Conservation (phyloP, 371 early-diverging fungal genomes). For the Syncephalis plumigaleata region DNA sequence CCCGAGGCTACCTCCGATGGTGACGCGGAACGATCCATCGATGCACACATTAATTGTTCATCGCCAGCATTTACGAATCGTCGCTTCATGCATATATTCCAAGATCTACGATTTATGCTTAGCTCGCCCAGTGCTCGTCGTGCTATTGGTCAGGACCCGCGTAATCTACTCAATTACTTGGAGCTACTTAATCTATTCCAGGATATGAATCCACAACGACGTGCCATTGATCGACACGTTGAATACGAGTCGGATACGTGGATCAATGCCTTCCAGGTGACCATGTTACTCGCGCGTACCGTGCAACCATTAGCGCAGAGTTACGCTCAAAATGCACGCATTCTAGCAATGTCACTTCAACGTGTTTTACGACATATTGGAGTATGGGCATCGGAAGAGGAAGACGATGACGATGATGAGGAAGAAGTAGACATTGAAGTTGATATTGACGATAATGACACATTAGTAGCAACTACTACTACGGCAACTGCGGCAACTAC, state of each 20-base stretch:
- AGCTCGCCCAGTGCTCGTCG: slow-evolving; percentile 38
- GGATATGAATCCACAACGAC: slow-evolving; percentile 78
- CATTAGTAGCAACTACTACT: no score
- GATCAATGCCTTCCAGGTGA: slow-evolving; percentile 83
- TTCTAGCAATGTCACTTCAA: slow-evolving; percentile 35
- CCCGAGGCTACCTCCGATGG: slow-evolving; percentile 19
- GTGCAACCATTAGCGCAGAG: slow-evolving; percentile 69
- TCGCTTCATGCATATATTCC: slow-evolving; percentile 74
- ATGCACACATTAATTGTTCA: slow-evolving; percentile 54
- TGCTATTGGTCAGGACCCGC: slow-evolving; percentile 28
- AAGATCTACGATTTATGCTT: slow-evolving; percentile 73
- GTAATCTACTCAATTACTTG: slow-evolving; percentile 56
- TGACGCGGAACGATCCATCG: slow-evolving; percentile 10
- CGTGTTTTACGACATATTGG: slow-evolving; percentile 37
- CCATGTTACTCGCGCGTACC: slow-evolving; percentile 61
- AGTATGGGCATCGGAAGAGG: slow-evolving; percentile 29
- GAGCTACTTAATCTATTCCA: slow-evolving; percentile 72
- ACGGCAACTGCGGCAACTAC: no score
- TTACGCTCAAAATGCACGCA: slow-evolving; percentile 30
- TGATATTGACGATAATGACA: no score
- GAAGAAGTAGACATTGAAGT: no score
- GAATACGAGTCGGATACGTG: slow-evolving; percentile 87
- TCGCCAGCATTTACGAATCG: slow-evolving; percentile 59
- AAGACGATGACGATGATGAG: slow-evolving; percentile 44
- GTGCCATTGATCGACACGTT: slow-evolving; percentile 65